These are phyloP conservation scores for Solanum ossicruentum DNA, from an alignment of 257 asterid genomes.

Conservation along the genomic window DNA sequence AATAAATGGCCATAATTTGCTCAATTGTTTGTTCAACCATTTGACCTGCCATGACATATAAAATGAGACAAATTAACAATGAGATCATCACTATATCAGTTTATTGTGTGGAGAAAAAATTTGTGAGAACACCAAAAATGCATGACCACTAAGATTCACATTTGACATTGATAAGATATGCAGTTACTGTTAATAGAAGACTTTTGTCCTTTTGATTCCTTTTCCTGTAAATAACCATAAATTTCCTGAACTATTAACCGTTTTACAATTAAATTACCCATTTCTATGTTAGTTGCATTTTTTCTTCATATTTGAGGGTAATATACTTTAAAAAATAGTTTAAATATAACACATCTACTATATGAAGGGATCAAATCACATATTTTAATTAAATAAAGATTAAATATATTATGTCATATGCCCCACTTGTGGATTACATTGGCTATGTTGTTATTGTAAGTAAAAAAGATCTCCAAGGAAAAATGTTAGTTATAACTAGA, in stretches of 20 bases:
- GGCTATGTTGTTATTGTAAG: background rate
- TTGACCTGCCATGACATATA: slow-evolving; percentile 52
- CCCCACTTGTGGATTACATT: background rate
- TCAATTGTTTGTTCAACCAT: slow-evolving; percentile 89
- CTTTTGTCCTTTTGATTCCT: background rate
- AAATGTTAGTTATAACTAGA: background rate
- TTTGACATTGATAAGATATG: background rate
- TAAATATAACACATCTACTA: background rate
- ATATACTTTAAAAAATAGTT: background rate
- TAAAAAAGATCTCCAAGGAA: background rate
- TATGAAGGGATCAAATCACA: background rate
- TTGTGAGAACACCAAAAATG: background rate
- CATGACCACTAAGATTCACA: background rate
- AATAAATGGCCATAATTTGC: slow-evolving; percentile 88
- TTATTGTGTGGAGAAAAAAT: background rate
- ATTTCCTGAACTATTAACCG: background rate
- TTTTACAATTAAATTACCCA: background rate
- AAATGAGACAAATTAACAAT: background rate
- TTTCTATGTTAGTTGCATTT: background rate
- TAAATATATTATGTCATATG: background rate
- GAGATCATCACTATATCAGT: background rate
- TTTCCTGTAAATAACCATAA: background rate
- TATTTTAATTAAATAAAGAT: no score
- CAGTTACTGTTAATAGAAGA: background rate
- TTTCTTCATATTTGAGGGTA: background rate